A percentile compares a stretch with the other conserved stretches of the same genome.
phyloP scores from a whole-genome alignment of 1,139 yeast genomes.

The Zhuliangozyma blackwelliae region DNA sequence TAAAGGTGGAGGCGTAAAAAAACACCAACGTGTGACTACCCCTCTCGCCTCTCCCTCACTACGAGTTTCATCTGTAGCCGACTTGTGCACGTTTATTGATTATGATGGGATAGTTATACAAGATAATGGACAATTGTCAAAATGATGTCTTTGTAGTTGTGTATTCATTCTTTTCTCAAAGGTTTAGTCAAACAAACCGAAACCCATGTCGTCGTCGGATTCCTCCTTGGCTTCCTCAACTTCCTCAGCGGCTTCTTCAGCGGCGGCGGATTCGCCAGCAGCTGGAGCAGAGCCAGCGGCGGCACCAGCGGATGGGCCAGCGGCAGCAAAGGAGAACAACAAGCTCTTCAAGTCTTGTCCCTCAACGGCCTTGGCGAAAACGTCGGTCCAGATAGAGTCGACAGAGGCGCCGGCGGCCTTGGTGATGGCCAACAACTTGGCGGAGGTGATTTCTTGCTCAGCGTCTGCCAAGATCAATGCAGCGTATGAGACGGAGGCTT shows the following conservation, averaged over 20 bases:
- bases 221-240: constrained; percentile 71
- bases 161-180: too few species aligned
- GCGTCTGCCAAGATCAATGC: constrained; percentile 98
- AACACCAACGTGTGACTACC: too few species aligned
- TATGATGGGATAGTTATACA: too few species aligned
- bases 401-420: constrained; percentile 88
- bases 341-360: constrained; percentile 94
- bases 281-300: constrained; percentile 63
- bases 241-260: constrained; percentile 29
- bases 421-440: constrained; percentile 80
- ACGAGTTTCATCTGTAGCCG: too few species aligned
- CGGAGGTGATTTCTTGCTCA: constrained; percentile 91
- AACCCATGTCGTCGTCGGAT: constrained; percentile 80
- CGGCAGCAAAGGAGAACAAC: constrained; percentile 69
- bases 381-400: constrained; percentile 89
- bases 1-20: too few species aligned
- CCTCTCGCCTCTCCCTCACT: too few species aligned
- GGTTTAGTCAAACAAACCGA: constrained; percentile 50
- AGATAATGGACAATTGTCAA: too few species aligned
- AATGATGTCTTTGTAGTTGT: too few species aligned
- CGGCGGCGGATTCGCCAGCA: constrained; percentile 42
- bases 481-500: constrained; percentile 78
- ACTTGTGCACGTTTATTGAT: too few species aligned
- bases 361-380: constrained; percentile 94
- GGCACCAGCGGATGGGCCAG: constrained; percentile 48